A percentile compares a stretch with the other conserved stretches of the same genome.
These are phyloP conservation scores for Solioccasus polychromus DNA, from an alignment of 768 basidiomycete genomes.

Conservation along the genomic window DNA sequence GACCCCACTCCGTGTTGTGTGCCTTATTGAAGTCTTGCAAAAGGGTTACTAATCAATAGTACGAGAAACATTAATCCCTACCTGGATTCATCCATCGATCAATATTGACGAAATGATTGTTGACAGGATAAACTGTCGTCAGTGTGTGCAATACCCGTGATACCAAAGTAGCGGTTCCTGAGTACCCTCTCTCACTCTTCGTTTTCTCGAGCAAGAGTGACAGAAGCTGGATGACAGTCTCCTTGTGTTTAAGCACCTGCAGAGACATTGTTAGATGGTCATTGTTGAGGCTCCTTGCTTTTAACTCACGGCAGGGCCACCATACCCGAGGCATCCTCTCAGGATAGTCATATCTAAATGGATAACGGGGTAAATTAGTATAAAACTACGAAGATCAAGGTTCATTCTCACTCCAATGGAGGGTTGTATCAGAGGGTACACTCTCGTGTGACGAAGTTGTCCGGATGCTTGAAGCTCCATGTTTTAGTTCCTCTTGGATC, in stretches of 20 bases:
- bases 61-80: constrained; percentile 33
- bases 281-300: neutral
- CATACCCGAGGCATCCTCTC: constrained; percentile 77
- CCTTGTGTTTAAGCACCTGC: constrained; percentile 69
- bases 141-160: constrained; percentile 73
- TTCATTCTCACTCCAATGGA: constrained; percentile 81
- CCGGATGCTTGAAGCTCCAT: constrained; percentile 84
- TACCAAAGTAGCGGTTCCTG: constrained; percentile 73
- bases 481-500: constrained; percentile 81
- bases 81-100: constrained; percentile 78
- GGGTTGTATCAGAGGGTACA: constrained; percentile 79
- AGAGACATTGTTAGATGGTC: constrained; percentile 3
- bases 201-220: constrained; percentile 70
- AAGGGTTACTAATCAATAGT: neutral
- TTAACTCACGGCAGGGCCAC: constrained; percentile 54
- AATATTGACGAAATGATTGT: constrained; percentile 77
- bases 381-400: neutral
- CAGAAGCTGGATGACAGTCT: constrained; percentile 61
- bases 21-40: constrained; percentile 56
- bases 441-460: constrained; percentile 75
- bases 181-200: constrained; percentile 87
- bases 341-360: constrained; percentile 72
- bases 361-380: constrained; percentile 1
- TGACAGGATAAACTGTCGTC: constrained; percentile 70
- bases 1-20: constrained; percentile 77